Base-by-base conservation (phyloP, 306 rosid genomes). In the Canavalia ensiformis region DNA sequence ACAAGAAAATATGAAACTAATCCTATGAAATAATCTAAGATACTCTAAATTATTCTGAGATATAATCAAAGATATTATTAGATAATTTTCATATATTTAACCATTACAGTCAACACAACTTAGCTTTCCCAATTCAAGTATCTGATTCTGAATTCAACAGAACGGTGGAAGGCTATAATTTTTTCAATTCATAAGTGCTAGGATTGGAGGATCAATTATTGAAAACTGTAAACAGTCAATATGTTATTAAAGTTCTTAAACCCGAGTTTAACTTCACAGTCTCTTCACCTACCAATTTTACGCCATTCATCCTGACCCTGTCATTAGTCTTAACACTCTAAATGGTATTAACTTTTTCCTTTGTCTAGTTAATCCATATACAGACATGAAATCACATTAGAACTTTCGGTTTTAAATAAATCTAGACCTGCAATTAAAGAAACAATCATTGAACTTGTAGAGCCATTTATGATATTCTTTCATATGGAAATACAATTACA, bases 331-430 rank as follows among this genome's bases (percentile, higher is more conserved):
- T 51, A 65, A 67, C 49, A 78, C 35, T 33, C 66, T 30, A 46
- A 47, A 62, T 9, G 52, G 29, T 54, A 65, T 46, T 44, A 60
- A 47, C 4, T 0, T 71, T 72, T 83, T 65, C 1, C 8, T 35
- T 66, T 74, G 67, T 30, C 46, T 7, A 35, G 57, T 10, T 35
- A 56, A 29, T 12, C 56, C 57, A 58, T 49, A 28, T 68, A 12
- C 64, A 44, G 3, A 12, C 3, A 12, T 56, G 45, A 68, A 71
- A 72, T 83, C 66, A 60, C 56, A 46, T 47, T 28, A 56, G 57
- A 76, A 75, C 58, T 49, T 64, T 75, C 41, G 44, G 50, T 42
- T 79, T 80, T 76, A 80, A 77, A 41, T 44, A 13, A 76, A 76
- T 68, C 44, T 68, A 60, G 62, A 44, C 74, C 28, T 47, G 30